Evolutionary conservation across 768 basidiomycete genomes (phyloP).

Genomic region (Kwoniella europaea): DNA sequence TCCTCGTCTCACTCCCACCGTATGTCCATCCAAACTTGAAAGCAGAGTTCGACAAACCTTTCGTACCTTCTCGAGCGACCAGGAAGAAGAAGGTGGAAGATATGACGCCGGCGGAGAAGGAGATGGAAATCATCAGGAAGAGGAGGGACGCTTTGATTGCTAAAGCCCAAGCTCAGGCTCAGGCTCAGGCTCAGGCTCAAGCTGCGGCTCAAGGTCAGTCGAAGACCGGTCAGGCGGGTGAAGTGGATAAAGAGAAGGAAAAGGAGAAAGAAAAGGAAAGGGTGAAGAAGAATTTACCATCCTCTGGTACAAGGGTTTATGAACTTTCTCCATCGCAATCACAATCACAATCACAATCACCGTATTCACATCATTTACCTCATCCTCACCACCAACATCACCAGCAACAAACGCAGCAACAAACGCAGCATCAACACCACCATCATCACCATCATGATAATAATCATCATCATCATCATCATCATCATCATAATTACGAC

Average conservation of each 20-base stretch:
- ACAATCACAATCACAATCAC: constrained; percentile 6
- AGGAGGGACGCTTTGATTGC: constrained; percentile 45
- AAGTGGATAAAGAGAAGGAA: background rate
- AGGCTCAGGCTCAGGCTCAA: constrained; percentile 14
- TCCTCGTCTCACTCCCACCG: constrained; percentile 23
- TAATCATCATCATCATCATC: background rate
- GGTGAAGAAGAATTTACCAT: background rate
- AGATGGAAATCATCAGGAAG: constrained; percentile 47
- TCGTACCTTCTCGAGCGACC: background rate
- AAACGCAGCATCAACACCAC: background rate
- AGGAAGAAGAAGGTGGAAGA: constrained; percentile 12
- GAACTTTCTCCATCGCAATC: background rate
- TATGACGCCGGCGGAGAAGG: constrained; percentile 39
- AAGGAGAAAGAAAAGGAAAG: background rate
- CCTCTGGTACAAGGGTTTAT: background rate
- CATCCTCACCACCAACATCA: constrained; percentile 1
- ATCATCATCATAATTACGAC: background rate
- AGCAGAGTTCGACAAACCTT: constrained; percentile 13
- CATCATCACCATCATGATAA: constrained; percentile 6
- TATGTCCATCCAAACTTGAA: constrained; percentile 23
- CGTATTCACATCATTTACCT: background rate
- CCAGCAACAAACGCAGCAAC: background rate
- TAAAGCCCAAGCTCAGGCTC: constrained; percentile 27
- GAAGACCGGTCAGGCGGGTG: background rate
- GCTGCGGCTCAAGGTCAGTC: background rate